A percentile compares a stretch with the other conserved stretches of the same genome.
phyloP scores from a whole-genome alignment of 768 basidiomycete species.

The Leccinum incarnatum region DNA sequence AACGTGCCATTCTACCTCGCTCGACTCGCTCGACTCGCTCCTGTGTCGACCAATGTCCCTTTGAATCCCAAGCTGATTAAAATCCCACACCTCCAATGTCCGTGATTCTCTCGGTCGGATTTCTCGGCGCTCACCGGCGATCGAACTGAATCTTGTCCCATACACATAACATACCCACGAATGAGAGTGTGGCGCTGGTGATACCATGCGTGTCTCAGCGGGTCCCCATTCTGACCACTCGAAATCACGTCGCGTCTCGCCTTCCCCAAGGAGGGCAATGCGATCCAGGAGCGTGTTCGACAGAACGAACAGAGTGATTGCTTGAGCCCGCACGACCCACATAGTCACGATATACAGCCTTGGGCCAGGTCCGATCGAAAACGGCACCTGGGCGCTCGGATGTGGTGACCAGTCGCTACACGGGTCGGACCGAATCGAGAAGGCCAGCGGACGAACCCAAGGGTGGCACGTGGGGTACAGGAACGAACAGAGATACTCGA shows the following conservation, averaged over 20 bases:
- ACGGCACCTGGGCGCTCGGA: constrained; percentile 40
- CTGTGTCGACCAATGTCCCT: constrained; percentile 18
- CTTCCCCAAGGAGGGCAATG: constrained; percentile 18
- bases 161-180: constrained; percentile 62
- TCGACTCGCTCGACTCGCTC: neutral
- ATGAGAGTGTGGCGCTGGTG: constrained; percentile 34
- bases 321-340: constrained; percentile 33
- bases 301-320: constrained; percentile 43
- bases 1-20: constrained; percentile 23
- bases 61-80: constrained; percentile 43
- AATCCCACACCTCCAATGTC: constrained; percentile 47
- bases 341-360: constrained; percentile 49
- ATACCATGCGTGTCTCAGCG: constrained; percentile 42
- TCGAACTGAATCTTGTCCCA: constrained; percentile 45
- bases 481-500: constrained; percentile 39
- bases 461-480: constrained; percentile 38
- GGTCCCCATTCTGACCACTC: constrained; percentile 56
- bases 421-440: constrained; percentile 54
- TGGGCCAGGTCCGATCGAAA: constrained; percentile 40
- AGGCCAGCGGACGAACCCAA: constrained; percentile 27
- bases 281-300: constrained; percentile 35
- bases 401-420: constrained; percentile 44
- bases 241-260: constrained; percentile 23
- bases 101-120: constrained; percentile 13
- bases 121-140: constrained; percentile 9